These are phyloP conservation scores for Punica granatum DNA, from an alignment of 345 rosid genomes.

Conservation along the genomic window DNA sequence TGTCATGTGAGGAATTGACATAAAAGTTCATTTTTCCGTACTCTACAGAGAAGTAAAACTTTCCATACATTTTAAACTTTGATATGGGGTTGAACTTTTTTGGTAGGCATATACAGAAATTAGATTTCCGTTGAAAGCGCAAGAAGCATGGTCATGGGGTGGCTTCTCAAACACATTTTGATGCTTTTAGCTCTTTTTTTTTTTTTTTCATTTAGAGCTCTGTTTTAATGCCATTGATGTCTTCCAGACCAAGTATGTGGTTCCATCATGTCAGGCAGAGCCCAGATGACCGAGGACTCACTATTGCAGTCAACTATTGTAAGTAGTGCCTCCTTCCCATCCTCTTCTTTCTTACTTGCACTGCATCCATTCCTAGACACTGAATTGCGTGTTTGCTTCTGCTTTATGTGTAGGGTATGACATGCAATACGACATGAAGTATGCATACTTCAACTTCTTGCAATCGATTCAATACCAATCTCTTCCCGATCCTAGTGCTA, in stretches of 20 bases:
- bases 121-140: too few relatives aligned
- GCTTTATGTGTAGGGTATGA: conserved; percentile 19
- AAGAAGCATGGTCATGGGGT: too few relatives aligned
- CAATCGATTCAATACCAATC: conserved; percentile 41
- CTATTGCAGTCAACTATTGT: conserved; percentile 85
- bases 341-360: background rate
- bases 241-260: conserved; percentile 95
- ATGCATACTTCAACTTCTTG: conserved; percentile 81
- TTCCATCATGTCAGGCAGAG: conserved; percentile 89
- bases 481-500: conserved; percentile 12
- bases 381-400: background rate
- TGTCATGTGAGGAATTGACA: too few relatives aligned
- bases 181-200: background rate
- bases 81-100: too few relatives aligned
- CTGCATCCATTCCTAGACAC: background rate
- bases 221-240: conserved; percentile 4
- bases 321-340: conserved; percentile 15
- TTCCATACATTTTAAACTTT: too few relatives aligned
- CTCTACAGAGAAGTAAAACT: too few relatives aligned
- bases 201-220: background rate
- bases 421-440: conserved; percentile 85
- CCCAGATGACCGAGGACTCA: conserved; percentile 57
- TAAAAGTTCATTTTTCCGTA: too few relatives aligned
- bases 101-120: too few relatives aligned
- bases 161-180: background rate